Base-by-base conservation (phyloP, 2,329 filamentous ascomycete genomes). In the Cladosporium cucumerinum region DNA sequence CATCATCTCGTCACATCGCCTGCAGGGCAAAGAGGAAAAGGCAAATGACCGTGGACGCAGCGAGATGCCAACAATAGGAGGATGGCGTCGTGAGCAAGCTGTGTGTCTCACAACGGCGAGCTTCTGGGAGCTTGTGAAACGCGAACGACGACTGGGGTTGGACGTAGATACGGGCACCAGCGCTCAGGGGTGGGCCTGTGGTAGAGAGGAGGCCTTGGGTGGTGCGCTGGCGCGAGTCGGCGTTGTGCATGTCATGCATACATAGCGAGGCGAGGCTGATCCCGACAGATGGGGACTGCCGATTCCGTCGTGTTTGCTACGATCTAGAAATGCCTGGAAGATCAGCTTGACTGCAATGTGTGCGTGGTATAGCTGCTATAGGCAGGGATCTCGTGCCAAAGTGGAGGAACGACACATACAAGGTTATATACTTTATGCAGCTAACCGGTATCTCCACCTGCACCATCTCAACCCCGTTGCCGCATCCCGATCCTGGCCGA, bases 191-290 rank as follows among this genome's bases (percentile, higher is more conserved):
- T 55, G 60, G 34, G 34, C 60, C 49, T 62, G 60, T 62, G 49
- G 48, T 62, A 43, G 48, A 43, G 34, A 46, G 49, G 12, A 36
- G 43, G 48, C 43, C 36, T 46, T 28, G 30, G 46, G 60, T 36
- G 21, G 25, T 62, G 60, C 46, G 60, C 60, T 62, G 60, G 60
- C 60, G 60, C 49, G 59, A 61, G 48, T 62, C 60, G 32, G 60
- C 49, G 60, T 34, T 10, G 23, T 11, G 48, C 30, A 55, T 54
- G 60, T 54, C 60, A 62, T 62, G 49, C 60, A 62, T 36, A 39
- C 34, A 8, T 54, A 30, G 36, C 7, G 51, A 54, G 26, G 51
- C 51, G 51, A 54, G 51, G 51, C 26, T 21, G 49, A 18, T 30
- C 60, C 60, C 60, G 49, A 55, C 49, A 62, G 60, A 62, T 55